Evolutionary conservation across 2,329 filamentous ascomycete species (phyloP).

Genomic region (Curvularia verruculosa): DNA sequence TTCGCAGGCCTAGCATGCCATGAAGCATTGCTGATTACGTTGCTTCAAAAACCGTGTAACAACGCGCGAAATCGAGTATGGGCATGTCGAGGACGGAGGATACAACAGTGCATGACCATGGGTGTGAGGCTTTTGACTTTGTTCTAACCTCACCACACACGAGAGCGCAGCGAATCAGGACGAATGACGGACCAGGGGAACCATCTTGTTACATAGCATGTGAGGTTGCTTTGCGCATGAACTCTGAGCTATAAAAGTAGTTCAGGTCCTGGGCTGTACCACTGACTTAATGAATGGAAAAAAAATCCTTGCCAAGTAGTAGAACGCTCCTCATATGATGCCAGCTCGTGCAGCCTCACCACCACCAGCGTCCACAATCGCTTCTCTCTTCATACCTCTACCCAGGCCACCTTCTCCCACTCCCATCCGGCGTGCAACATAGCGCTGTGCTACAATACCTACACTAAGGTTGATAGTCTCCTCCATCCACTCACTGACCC

Average conservation of each 20-base stretch:
- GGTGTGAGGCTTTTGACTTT: not conserved
- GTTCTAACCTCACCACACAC: not conserved
- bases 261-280: conserved; percentile 6
- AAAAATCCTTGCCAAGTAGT: not conserved
- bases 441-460: conserved; percentile 89
- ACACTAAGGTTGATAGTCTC: conserved; percentile 78
- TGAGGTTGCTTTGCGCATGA: conserved; percentile 6
- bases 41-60: not conserved
- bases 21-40: not conserved
- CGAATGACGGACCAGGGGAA: not conserved
- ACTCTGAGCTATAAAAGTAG: not conserved
- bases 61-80: not conserved
- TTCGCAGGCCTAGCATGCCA: not conserved
- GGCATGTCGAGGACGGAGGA: not conserved
- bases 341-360: conserved; percentile 66
- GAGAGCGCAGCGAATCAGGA: not conserved
- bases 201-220: conserved; percentile 4
- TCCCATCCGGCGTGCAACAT: conserved; percentile 94
- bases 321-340: conserved; percentile 33
- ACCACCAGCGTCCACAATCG: conserved; percentile 62
- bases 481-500: conserved; percentile 97
- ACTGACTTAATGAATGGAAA: conserved; percentile 9
- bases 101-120: not conserved
- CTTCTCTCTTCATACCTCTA: conserved; percentile 62
- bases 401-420: conserved; percentile 79